phyloP scores from a whole-genome alignment of 202 grass and related monocot species.

The Schoenoplectus triqueter region DNA sequence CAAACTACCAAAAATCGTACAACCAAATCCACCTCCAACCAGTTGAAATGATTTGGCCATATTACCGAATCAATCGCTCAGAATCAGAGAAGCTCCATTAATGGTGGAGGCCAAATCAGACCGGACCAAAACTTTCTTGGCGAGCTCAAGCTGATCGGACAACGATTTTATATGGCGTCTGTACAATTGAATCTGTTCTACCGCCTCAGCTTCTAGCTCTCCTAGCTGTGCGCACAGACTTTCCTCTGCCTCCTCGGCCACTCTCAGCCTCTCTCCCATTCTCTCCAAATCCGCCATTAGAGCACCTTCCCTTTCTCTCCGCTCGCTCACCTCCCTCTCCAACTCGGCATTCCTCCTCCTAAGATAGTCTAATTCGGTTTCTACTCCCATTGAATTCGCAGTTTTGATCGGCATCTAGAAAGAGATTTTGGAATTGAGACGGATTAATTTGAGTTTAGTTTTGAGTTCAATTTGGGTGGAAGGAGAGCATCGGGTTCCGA shows the following conservation, averaged over 20 bases:
- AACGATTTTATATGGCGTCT: conserved; percentile 17
- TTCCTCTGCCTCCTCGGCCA: conserved; percentile 31
- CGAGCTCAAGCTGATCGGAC: conserved; percentile 17
- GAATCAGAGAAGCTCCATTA: conserved; percentile 27
- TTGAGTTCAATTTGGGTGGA: not conserved
- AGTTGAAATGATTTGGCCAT: not conserved
- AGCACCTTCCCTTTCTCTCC: conserved; percentile 22
- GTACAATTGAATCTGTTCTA: conserved; percentile 21
- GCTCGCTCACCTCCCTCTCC: conserved; percentile 23
- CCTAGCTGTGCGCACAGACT: conserved; percentile 35
- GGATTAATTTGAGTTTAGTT: not conserved
- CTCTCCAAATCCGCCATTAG: conserved; percentile 32
- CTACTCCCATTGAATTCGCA: not conserved
- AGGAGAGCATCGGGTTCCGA: not conserved
- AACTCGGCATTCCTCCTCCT: conserved; percentile 34
- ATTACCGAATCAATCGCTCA: conserved; percentile 16
- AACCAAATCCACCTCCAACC: not conserved
- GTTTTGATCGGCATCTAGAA: not conserved
- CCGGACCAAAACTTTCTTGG: conserved; percentile 9
- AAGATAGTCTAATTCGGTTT: conserved; percentile 27
- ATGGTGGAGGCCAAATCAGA: conserved; percentile 2
- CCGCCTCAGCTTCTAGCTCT: conserved; percentile 37
- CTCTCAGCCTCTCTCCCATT: not conserved
- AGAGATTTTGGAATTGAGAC: not conserved
- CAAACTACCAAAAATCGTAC: not conserved